These are phyloP conservation scores for Acrocalymma vagum DNA, from an alignment of 2,329 filamentous ascomycete species.

Conservation along the genomic window DNA sequence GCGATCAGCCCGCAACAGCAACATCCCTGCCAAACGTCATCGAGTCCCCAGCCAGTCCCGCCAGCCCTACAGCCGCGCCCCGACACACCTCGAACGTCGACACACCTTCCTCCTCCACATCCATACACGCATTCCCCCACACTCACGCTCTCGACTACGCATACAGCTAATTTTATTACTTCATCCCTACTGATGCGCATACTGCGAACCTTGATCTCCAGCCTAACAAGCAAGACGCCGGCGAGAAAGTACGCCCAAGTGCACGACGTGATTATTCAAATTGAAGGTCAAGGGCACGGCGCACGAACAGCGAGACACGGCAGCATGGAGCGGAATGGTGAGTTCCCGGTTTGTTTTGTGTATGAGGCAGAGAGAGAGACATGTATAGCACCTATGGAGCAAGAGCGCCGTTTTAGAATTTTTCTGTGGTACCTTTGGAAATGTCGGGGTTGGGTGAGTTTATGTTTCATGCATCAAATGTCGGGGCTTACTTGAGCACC, in stretches of 20 bases:
- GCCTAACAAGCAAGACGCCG: background rate
- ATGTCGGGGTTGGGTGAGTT: conserved; percentile 6
- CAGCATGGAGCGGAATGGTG: conserved; percentile 29
- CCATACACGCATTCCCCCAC: too few relatives aligned
- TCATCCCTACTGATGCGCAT: conserved; percentile 17
- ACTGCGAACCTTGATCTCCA: conserved; percentile 2
- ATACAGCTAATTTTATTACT: too few relatives aligned
- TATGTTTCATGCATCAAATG: conserved; percentile 12
- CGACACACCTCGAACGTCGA: too few relatives aligned
- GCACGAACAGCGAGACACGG: conserved; percentile 5
- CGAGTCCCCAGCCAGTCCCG: too few relatives aligned
- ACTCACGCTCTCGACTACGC: too few relatives aligned
- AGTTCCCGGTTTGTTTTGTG: conserved; percentile 5
- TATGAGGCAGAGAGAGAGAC: conserved; percentile 2
- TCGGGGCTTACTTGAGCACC: conserved; percentile 3
- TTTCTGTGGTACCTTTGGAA: conserved; percentile 17
- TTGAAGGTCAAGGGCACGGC: conserved; percentile 1
- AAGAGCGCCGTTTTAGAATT: conserved; percentile 11
- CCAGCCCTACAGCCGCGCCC: too few relatives aligned
- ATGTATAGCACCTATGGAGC: conserved; percentile 6
- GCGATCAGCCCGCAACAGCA: too few relatives aligned
- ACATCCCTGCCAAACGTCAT: too few relatives aligned
- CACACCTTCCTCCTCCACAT: too few relatives aligned
- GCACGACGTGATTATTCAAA: conserved; percentile 33
- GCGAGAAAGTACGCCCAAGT: conserved; percentile 37